Conservation (phyloP, 768 basidiomycete genomes). For the Amanita muscaria region DNA sequence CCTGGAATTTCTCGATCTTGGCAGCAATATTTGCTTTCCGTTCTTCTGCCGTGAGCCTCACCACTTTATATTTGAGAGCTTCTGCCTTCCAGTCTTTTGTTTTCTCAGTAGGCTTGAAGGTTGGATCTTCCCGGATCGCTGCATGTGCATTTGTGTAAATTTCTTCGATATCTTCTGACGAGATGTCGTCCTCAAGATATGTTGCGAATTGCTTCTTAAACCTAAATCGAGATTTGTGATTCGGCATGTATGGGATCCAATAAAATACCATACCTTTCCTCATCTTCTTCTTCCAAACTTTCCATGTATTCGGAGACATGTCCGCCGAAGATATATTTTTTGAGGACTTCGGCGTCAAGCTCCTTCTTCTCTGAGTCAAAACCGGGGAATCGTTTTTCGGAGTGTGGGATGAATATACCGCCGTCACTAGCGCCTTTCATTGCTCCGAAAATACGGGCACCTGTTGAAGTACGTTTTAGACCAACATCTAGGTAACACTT, state of each 20-base stretch:
- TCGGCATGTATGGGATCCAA: not conserved
- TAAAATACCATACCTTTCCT: constrained; percentile 63
- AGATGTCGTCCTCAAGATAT: constrained; percentile 92
- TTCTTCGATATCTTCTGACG: constrained; percentile 96
- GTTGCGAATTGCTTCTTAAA: constrained; percentile 97
- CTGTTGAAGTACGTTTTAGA: constrained; percentile 94
- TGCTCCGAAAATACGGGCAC: constrained; percentile 95
- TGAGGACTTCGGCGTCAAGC: constrained; percentile 88
- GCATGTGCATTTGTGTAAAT: constrained; percentile 89
- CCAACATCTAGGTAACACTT: constrained; percentile 98
- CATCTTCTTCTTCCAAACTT: constrained; percentile 97
- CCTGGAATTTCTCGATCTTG: constrained; percentile 89
- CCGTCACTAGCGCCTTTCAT: constrained; percentile 98
- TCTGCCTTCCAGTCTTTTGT: constrained; percentile 88
- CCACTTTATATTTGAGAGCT: constrained; percentile 55
- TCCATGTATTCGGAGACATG: constrained; percentile 99
- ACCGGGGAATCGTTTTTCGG: constrained; percentile 96
- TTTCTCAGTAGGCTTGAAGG: constrained; percentile 86
- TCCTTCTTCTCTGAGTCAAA: constrained; percentile 90
- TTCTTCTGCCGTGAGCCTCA: constrained; percentile 67
- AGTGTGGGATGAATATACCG: constrained; percentile 96
- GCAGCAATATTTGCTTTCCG: constrained; percentile 72
- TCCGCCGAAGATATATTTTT: constrained; percentile 96
- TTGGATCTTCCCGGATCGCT: constrained; percentile 92
- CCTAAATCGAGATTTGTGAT: constrained; percentile 27